A percentile compares a stretch with the other conserved stretches of the same genome.
phyloP scores from a whole-genome alignment of 257 asterid genomes.

The Ilex aquifolium region DNA sequence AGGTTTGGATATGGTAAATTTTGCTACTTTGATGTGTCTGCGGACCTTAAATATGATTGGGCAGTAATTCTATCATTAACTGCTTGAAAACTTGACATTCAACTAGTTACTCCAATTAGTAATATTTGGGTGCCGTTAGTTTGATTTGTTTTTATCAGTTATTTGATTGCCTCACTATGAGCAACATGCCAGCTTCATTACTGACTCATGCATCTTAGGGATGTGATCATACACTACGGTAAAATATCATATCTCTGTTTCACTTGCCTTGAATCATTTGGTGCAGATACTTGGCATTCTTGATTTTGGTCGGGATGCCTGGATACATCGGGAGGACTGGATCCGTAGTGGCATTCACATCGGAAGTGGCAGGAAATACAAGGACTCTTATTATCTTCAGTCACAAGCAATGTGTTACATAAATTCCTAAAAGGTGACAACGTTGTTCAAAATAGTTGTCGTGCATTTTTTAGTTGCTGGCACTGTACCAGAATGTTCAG shows the following conservation, averaged over 20 bases:
- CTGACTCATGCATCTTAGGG: no score
- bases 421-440: constrained; percentile 31
- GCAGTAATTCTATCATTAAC: no score
- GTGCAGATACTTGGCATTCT: constrained; percentile 80
- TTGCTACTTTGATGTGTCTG: no score
- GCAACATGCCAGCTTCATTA: no score
- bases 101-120: background rate
- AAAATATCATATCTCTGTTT: no score
- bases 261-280: constrained; percentile 6
- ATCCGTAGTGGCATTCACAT: constrained; percentile 65
- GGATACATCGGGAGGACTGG: constrained; percentile 97
- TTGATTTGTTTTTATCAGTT: background rate
- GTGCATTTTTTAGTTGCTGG: no score
- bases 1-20: no score
- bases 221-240: background rate
- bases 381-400: constrained; percentile 86
- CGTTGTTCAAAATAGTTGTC: no score
- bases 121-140: background rate
- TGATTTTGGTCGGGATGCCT: constrained; percentile 79
- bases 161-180: background rate
- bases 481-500: no score
- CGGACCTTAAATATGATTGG: no score
- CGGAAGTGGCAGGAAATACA: constrained; percentile 82
- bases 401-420: constrained; percentile 85
- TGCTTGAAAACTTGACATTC: no score